Conservation (phyloP, 1,139 yeast genomes). For the Geotrichum bryndzae region DNA sequence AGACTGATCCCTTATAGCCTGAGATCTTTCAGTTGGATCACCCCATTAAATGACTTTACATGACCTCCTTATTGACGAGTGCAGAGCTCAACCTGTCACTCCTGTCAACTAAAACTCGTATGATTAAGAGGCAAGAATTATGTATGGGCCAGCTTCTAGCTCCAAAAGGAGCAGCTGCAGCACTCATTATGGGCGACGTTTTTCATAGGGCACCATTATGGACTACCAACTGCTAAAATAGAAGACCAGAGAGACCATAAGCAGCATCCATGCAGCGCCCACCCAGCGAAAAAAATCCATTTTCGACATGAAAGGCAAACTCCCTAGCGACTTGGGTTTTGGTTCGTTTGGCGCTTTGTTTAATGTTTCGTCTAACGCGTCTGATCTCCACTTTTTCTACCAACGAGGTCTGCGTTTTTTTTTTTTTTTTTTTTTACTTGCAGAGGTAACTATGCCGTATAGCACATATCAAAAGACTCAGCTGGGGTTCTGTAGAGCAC, state of each 20-base stretch:
- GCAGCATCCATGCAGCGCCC: neutral
- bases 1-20: neutral
- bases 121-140: neutral
- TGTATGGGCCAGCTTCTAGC: neutral
- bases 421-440: neutral
- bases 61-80: neutral
- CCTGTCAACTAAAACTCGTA: neutral
- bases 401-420: neutral
- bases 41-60: neutral
- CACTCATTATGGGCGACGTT: neutral
- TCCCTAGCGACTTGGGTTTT: neutral
- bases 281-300: neutral
- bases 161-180: neutral
- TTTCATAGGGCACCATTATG: neutral
- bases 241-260: neutral
- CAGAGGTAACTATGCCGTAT: neutral
- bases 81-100: neutral
- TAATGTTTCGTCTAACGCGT: neutral
- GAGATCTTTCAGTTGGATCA: neutral
- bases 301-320: neutral
- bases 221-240: neutral
- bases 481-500: neutral
- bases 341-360: neutral
- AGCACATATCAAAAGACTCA: neutral
- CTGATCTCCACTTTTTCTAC: neutral